These are phyloP conservation scores for Fusarium secorum DNA, from an alignment of 2,329 filamentous ascomycete species.

Conservation along the genomic window DNA sequence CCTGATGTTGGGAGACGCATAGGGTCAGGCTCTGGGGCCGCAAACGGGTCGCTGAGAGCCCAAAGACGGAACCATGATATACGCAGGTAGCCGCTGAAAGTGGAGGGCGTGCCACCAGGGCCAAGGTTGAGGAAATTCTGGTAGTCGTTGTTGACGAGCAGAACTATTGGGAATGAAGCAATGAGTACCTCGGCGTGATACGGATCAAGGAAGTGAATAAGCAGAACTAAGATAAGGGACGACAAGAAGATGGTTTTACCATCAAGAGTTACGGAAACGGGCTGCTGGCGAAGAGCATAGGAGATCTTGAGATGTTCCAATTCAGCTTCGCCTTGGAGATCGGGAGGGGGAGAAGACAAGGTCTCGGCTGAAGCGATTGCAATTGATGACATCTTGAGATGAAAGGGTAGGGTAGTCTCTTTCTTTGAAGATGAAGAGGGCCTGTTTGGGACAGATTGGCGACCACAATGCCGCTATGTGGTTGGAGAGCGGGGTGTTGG, in stretches of 20 bases:
- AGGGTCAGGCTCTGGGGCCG: conserved; percentile 61
- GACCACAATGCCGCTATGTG: conserved; percentile 26
- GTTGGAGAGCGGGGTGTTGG: conserved; percentile 4
- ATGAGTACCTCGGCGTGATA: conserved; percentile 59
- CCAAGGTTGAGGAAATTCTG: conserved; percentile 78
- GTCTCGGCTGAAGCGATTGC: conserved; percentile 42
- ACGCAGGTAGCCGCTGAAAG: conserved; percentile 74
- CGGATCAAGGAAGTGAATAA: conserved; percentile 60
- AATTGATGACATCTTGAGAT: conserved; percentile 38
- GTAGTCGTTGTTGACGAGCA: conserved; percentile 74
- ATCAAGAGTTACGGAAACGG: conserved; percentile 62
- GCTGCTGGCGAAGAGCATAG: conserved; percentile 51
- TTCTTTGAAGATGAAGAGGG: not conserved
- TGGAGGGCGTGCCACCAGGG: conserved; percentile 81
- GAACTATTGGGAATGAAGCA: conserved; percentile 55
- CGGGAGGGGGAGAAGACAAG: conserved; percentile 30
- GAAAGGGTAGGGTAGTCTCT: not conserved
- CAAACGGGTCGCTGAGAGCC: conserved; percentile 74
- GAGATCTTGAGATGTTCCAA: conserved; percentile 33
- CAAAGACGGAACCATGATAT: conserved; percentile 78
- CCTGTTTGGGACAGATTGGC: not conserved
- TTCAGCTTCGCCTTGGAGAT: conserved; percentile 33
- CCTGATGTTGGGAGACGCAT: conserved; percentile 63
- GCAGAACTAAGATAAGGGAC: conserved; percentile 56
- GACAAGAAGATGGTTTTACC: conserved; percentile 57